Base-by-base conservation (phyloP, 2,329 filamentous ascomycete species). In the Aspergillus udagawae region DNA sequence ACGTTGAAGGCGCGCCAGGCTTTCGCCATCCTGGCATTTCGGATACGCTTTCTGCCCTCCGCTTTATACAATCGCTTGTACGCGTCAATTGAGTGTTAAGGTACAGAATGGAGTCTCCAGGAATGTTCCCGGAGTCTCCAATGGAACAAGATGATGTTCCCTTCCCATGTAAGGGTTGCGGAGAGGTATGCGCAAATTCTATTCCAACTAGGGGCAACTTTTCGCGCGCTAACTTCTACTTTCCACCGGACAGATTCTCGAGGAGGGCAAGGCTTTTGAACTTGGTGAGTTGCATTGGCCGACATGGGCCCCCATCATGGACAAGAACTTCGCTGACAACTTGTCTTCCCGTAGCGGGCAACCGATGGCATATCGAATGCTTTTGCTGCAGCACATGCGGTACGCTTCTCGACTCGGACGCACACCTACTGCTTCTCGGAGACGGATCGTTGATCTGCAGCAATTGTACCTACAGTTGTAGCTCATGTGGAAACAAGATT, bases 401-500 rank as follows among this genome's bases (percentile, higher is more conserved):
- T 70, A 97, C 92, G 59, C 86, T 97, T 57, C 91, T 99, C 77
- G 94, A 99, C 79, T 97, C 94, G 60, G 93, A 99, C 73, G 94
- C 94, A 67, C 97, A 97, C 77, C 87, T 99, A 51, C 87, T 99
- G 52, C 88, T 99, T 27, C 90, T 99, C 62, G 94, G 94, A 73
- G 94, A 99, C 78, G 94, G 94, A 64, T 97, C 93, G 20, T 86
- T 99, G 64, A 97, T 99, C 67, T 99, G 94, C 83, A 97, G 96
- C 80, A 96, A 97, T 77, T 99, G 94, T 80, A 97, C 94, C 54
- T 99, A 99, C 76, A 97, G 92, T 82, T 99, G 94, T 81, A 96
- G 87, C 75, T 92, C 92, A 54, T 99, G 94, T 76, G 87, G 87
- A 58, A 93, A 96, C 80, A 99, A 99, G 81, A 99, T 99, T 65